A percentile compares a stretch with the other conserved stretches of the same genome.
These are phyloP conservation scores for Globisporangium apiculatum DNA, from an alignment of 352 stramenopile genomes.

Conservation along the genomic window DNA sequence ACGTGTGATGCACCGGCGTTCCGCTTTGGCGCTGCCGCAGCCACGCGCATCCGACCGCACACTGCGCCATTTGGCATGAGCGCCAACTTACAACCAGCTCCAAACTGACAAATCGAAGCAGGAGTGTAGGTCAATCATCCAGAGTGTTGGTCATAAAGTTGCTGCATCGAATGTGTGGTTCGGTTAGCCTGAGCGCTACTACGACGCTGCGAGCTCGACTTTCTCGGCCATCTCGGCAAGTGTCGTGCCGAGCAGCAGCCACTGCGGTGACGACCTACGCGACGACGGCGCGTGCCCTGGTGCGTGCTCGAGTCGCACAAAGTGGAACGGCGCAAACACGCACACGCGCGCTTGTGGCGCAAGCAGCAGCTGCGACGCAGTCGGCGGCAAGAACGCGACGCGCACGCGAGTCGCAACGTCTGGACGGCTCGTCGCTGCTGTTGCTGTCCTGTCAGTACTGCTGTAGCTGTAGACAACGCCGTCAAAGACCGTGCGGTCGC, in stretches of 20 bases:
- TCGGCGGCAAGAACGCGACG: slow-evolving; percentile 26
- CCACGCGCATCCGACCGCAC: slow-evolving; percentile 1
- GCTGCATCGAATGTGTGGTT: no score
- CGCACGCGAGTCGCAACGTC: slow-evolving; percentile 14
- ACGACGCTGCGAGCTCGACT: background rate
- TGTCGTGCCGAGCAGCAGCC: slow-evolving; percentile 43
- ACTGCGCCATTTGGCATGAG: slow-evolving; percentile 3
- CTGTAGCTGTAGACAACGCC: slow-evolving; percentile 17
- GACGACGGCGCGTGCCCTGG: slow-evolving; percentile 8
- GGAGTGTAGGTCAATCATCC: no score
- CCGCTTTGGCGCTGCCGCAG: slow-evolving; percentile 1
- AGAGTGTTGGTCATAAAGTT: no score
- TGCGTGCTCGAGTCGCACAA: slow-evolving; percentile 24
- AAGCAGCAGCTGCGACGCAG: slow-evolving; percentile 24
- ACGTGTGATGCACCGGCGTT: slow-evolving; percentile 7
- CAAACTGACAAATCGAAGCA: no score
- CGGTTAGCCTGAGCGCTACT: background rate
- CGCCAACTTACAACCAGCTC: no score
- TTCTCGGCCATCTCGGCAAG: slow-evolving; percentile 30
- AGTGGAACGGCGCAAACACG: slow-evolving; percentile 56
- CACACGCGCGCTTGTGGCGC: slow-evolving; percentile 22
- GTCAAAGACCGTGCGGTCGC: slow-evolving; percentile 24
- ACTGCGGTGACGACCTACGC: slow-evolving; percentile 10
- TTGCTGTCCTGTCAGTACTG: background rate
- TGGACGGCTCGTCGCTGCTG: slow-evolving; percentile 1